Conservation (phyloP, 2,329 filamentous ascomycete genomes). For the Boeremia lycopersici region DNA sequence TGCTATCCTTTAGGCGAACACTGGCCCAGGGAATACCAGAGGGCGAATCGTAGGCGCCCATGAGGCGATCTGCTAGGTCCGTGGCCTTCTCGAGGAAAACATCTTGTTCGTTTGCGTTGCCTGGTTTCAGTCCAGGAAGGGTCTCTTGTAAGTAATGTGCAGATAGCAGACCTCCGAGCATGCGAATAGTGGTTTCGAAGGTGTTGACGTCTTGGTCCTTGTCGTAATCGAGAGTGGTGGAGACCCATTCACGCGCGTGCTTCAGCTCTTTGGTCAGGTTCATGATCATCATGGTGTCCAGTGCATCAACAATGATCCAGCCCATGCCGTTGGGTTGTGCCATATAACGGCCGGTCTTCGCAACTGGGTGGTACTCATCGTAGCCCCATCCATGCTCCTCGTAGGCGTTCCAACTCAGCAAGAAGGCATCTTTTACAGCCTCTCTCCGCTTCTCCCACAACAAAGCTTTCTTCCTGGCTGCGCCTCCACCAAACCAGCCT, state of each 20-base stretch:
- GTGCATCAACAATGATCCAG: conserved; percentile 96
- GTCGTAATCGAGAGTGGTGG: conserved; percentile 79
- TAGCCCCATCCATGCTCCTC: conserved; percentile 94
- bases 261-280: conserved; percentile 86
- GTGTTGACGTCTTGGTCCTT: conserved; percentile 96
- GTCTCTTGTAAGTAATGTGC: conserved; percentile 92
- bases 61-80: conserved; percentile 84
- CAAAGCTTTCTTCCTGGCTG: conserved; percentile 34
- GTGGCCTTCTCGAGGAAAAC: conserved; percentile 95
- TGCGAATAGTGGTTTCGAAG: conserved; percentile 97
- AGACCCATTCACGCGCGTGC: conserved; percentile 88
- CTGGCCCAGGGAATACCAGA: conserved; percentile 91
- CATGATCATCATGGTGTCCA: conserved; percentile 98
- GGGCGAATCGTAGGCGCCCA: conserved; percentile 84
- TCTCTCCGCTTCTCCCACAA: conserved; percentile 79
- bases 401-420: conserved; percentile 91
- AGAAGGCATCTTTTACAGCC: conserved; percentile 85
- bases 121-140: conserved; percentile 78
- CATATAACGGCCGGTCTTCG: conserved; percentile 83
- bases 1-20: conserved; percentile 78
- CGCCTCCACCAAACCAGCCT: conserved; percentile 33
- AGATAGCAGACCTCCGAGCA: conserved; percentile 90
- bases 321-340: conserved; percentile 79
- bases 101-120: conserved; percentile 78
- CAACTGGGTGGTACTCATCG: conserved; percentile 85